phyloP scores from a whole-genome alignment of 495 filamentous ascomycete species.

The Hypoxylon crocopeplum region DNA sequence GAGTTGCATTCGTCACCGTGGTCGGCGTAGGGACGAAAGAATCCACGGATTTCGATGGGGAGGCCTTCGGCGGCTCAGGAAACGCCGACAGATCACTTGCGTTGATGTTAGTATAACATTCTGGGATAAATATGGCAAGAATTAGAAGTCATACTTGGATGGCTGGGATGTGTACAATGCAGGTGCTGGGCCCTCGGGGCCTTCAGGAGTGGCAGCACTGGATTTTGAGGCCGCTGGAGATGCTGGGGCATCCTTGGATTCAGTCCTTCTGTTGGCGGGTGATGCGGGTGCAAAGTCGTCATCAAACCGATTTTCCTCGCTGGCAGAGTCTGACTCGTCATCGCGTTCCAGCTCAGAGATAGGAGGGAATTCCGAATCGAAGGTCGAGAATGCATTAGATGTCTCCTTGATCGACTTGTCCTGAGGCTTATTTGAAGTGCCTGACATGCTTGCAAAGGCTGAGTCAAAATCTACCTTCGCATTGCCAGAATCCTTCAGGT shows the following conservation, averaged over 20 bases:
- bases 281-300: slow-evolving; percentile 86
- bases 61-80: slow-evolving; percentile 40
- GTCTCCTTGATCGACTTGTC: slow-evolving; percentile 38
- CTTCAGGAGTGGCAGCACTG: slow-evolving; percentile 19
- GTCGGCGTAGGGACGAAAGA: slow-evolving; percentile 40
- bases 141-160: slow-evolving; percentile 37
- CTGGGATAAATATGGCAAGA: slow-evolving; percentile 1
- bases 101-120: slow-evolving; percentile 20
- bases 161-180: slow-evolving; percentile 35
- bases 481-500: slow-evolving; percentile 60
- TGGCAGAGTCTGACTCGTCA: slow-evolving; percentile 81
- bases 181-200: slow-evolving; percentile 24
- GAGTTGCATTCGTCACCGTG: slow-evolving; percentile 36
- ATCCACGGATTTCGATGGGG: slow-evolving; percentile 30
- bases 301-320: slow-evolving; percentile 80
- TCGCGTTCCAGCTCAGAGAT: slow-evolving; percentile 85
- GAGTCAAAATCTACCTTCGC: slow-evolving; percentile 79
- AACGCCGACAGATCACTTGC: slow-evolving; percentile 38
- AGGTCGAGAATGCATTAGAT: slow-evolving; percentile 50
- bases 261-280: slow-evolving; percentile 56
- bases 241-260: slow-evolving; percentile 42
- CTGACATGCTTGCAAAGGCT: slow-evolving; percentile 70
- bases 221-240: slow-evolving; percentile 42
- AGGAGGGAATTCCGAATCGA: slow-evolving; percentile 87
- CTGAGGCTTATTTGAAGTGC: slow-evolving; percentile 35